Evolutionary conservation across 345 rosid species (phyloP).

Genomic region (Pistacia integerrima): DNA sequence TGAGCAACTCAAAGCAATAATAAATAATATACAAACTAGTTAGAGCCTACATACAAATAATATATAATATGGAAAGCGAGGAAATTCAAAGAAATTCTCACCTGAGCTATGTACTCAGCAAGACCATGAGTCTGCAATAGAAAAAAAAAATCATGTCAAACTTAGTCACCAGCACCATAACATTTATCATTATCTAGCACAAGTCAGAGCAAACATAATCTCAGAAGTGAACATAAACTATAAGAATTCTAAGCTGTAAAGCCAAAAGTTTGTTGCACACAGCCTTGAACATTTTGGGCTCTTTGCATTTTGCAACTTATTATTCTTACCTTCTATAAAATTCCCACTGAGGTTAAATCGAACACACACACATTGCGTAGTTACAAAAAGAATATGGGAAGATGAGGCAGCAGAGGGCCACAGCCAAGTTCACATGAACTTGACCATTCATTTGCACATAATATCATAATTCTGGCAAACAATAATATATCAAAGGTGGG

Average conservation of each 20-base stretch:
- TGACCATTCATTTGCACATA: not conserved
- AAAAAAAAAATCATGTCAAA: slow-evolving; percentile 29
- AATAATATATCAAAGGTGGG: not conserved
- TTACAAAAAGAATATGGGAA: too few species aligned
- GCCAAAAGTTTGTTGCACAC: not conserved
- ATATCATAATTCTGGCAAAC: not conserved
- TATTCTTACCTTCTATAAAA: not conserved
- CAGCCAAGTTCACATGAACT: not conserved
- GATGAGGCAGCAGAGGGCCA: not conserved
- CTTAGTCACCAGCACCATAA: slow-evolving; percentile 11
- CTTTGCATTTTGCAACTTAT: not conserved
- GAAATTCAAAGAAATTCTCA: slow-evolving; percentile 34
- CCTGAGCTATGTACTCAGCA: slow-evolving; percentile 99
- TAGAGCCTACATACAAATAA: not conserved
- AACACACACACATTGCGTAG: not conserved
- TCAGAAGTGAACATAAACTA: not conserved
- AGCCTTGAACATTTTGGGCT: not conserved
- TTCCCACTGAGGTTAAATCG: not conserved
- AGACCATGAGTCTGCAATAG: slow-evolving; percentile 84
- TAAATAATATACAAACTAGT: not conserved
- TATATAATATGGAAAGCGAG: slow-evolving; percentile 7
- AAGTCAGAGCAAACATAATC: not conserved
- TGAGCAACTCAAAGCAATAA: not conserved
- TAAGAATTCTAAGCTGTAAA: not conserved
- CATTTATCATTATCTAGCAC: not conserved